These are phyloP conservation scores for Chaetomium cochliodes DNA, from an alignment of 495 filamentous ascomycete species.

Conservation along the genomic window DNA sequence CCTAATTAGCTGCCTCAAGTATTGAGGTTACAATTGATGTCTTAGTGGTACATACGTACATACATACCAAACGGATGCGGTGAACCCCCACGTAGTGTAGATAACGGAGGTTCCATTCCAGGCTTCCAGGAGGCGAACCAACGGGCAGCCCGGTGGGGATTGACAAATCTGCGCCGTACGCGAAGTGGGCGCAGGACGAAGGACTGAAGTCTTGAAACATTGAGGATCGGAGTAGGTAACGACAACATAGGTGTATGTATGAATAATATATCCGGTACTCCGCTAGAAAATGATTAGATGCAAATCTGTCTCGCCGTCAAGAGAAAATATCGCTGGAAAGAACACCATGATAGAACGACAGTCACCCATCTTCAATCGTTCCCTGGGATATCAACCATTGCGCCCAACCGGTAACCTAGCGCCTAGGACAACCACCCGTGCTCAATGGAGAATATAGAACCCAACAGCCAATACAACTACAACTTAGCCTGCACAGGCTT, in stretches of 20 bases:
- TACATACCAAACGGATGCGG: background rate
- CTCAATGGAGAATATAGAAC: background rate
- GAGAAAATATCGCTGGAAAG: background rate
- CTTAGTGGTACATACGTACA: background rate
- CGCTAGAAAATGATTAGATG: background rate
- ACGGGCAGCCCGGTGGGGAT: background rate
- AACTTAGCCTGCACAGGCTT: slow-evolving; percentile 53
- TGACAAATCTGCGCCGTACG: background rate
- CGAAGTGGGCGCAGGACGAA: background rate
- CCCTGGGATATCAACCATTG: slow-evolving; percentile 19
- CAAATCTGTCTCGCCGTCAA: background rate
- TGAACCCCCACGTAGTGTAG: background rate
- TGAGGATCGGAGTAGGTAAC: background rate
- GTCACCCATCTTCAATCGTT: background rate
- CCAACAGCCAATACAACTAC: slow-evolving; percentile 19
- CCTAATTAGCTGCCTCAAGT: background rate
- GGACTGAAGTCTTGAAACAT: background rate
- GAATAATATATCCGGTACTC: background rate
- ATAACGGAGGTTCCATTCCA: background rate
- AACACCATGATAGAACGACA: background rate
- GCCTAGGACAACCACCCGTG: background rate
- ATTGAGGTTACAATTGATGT: background rate
- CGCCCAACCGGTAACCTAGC: slow-evolving; percentile 12
- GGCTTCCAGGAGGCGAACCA: background rate
- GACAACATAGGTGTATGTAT: background rate